Percentiles rank a stretch among this genome's conserved stretches.
These are phyloP conservation scores for Rhodomyrtus psidioides DNA, from an alignment of 441 rosid species.

Conservation along the genomic window DNA sequence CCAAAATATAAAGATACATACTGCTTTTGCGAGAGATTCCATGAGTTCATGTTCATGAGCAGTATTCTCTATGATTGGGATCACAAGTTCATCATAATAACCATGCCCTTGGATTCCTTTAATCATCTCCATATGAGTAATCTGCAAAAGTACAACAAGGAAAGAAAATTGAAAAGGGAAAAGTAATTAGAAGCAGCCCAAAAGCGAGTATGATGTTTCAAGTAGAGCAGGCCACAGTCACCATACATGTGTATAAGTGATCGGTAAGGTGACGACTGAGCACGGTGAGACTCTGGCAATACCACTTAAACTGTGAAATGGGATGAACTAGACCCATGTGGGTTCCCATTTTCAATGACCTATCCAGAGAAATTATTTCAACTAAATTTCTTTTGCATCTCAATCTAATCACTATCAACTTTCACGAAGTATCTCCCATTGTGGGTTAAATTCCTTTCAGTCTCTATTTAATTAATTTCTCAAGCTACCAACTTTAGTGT, in stretches of 20 bases:
- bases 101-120: constrained; percentile 98
- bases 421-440: not conserved
- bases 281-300: not conserved
- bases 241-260: not conserved
- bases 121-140: constrained; percentile 98
- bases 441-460: not conserved
- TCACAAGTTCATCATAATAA: constrained; percentile 85
- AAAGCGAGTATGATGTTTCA: not conserved
- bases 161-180: not conserved
- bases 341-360: not conserved
- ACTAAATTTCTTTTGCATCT: not conserved
- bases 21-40: constrained; percentile 85
- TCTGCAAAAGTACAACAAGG: constrained; percentile 28
- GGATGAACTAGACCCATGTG: not conserved
- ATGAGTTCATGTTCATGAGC: constrained; percentile 91
- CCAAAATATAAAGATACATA: constrained; percentile 22
- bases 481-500: not conserved
- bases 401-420: not conserved
- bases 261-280: not conserved
- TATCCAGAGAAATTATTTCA: not conserved
- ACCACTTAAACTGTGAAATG: not conserved
- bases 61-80: constrained; percentile 94
- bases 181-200: not conserved
- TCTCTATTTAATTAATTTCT: not conserved
- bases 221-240: not conserved